Percentiles rank a stretch among this genome's conserved stretches.
Evolutionary conservation across 805 yeast genomes (phyloP).

Genomic region (Starmerella riodocensis): DNA sequence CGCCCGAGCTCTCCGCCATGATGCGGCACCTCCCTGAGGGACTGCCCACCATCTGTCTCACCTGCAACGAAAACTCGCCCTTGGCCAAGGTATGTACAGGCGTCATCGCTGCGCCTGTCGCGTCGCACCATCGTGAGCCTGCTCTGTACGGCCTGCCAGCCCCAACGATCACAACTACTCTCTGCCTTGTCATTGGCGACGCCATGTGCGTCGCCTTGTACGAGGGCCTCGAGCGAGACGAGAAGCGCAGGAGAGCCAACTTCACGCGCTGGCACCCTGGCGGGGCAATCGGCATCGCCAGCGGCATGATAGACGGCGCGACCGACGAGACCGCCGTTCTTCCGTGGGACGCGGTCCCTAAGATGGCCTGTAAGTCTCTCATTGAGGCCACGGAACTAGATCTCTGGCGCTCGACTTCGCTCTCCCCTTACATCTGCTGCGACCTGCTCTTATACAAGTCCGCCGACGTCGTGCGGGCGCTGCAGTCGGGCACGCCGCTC

Average conservation of each 20-base stretch:
- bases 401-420: constrained; percentile 19
- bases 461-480: constrained; percentile 33
- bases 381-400: constrained; percentile 13
- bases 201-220: constrained; percentile 62
- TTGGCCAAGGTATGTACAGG: constrained; percentile 42
- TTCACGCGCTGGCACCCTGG: constrained; percentile 80
- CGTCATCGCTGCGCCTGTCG: constrained; percentile 50
- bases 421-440: constrained; percentile 9
- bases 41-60: constrained; percentile 47
- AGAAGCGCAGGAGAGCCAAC: constrained; percentile 36
- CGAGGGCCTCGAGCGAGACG: constrained; percentile 50
- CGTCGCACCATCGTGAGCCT: constrained; percentile 43
- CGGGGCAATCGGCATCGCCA: constrained; percentile 66
- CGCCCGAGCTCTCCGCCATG: constrained; percentile 54
- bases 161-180: constrained; percentile 73
- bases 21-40: constrained; percentile 43
- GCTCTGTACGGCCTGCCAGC: constrained; percentile 70
- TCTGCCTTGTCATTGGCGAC: constrained; percentile 64
- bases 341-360: constrained; percentile 15
- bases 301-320: constrained; percentile 13
- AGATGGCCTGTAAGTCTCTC: constrained; percentile 10
- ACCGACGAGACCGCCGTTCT: constrained; percentile 2
- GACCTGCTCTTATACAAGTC: constrained; percentile 5
- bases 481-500: constrained; percentile 33
- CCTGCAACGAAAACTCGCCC: constrained; percentile 46